These are phyloP conservation scores for Hypoxylon fuscum DNA, from an alignment of 495 filamentous ascomycete genomes.

Conservation along the genomic window DNA sequence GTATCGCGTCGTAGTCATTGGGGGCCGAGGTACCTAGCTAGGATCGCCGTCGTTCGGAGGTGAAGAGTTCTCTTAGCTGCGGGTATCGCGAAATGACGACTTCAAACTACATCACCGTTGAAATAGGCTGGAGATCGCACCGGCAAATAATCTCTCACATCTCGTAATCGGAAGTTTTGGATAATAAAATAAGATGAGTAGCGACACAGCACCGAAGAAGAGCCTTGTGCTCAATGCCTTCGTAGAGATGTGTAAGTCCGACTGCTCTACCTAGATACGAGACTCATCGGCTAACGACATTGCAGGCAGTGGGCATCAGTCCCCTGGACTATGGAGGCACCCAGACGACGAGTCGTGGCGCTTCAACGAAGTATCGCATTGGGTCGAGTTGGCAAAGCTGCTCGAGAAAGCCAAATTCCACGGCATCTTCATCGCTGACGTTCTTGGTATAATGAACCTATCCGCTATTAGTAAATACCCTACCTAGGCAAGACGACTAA, in stretches of 20 bases:
- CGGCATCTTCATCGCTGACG: conserved; percentile 70
- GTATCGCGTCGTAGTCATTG: conserved; percentile 6
- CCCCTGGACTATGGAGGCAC: conserved; percentile 69
- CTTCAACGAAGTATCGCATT: conserved; percentile 64
- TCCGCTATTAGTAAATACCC: neutral
- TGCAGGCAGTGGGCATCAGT: conserved; percentile 67
- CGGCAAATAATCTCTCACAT: neutral
- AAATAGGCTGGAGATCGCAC: neutral
- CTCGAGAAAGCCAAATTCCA: conserved; percentile 68
- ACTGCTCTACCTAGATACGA: neutral
- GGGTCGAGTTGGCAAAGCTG: conserved; percentile 65
- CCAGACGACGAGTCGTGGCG: conserved; percentile 61
- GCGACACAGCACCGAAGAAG: conserved; percentile 54
- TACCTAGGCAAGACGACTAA: neutral
- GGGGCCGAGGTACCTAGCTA: neutral
- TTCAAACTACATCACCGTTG: neutral
- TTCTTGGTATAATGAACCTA: conserved; percentile 47
- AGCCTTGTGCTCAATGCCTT: conserved; percentile 72
- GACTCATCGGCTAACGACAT: conserved; percentile 6
- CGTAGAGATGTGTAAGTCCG: conserved; percentile 60
- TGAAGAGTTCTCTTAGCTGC: neutral
- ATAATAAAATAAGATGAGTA: conserved; percentile 14
- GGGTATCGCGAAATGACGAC: neutral
- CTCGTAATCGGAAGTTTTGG: too few species aligned
- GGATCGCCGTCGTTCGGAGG: conserved; percentile 25